Evolutionary conservation across 2,329 filamentous ascomycete species (phyloP).

Genomic region (Paraphoma sp.): DNA sequence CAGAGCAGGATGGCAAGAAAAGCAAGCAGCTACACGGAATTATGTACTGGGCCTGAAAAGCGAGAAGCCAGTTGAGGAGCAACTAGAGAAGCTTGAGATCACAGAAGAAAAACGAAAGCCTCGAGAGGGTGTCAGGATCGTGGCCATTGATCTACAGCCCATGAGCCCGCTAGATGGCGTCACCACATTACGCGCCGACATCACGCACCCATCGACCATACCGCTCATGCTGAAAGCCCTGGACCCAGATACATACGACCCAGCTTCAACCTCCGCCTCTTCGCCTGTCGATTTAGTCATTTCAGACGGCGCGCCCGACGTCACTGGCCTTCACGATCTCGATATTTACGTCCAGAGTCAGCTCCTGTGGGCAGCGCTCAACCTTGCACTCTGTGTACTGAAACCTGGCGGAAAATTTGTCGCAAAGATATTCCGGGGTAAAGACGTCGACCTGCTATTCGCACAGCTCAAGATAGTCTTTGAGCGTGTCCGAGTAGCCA

Average conservation of each 20-base stretch:
- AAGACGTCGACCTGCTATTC: constrained; percentile 94
- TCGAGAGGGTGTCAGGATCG: constrained; percentile 83
- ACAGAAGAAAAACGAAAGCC: constrained; percentile 48
- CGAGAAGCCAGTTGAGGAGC: constrained; percentile 10
- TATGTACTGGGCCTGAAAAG: constrained; percentile 58
- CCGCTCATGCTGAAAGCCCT: constrained; percentile 85
- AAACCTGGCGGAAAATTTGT: constrained; percentile 95
- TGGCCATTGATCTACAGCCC: constrained; percentile 93
- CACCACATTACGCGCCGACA: constrained; percentile 89
- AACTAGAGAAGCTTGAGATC: constrained; percentile 10
- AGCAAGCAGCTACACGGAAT: constrained; percentile 71
- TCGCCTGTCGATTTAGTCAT: constrained; percentile 91
- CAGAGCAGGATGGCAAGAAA: constrained; percentile 83
- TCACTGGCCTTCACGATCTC: constrained; percentile 94
- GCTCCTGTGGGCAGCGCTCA: constrained; percentile 90
- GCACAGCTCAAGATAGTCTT: constrained; percentile 94
- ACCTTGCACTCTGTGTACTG: constrained; percentile 90
- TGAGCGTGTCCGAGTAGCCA: constrained; percentile 84
- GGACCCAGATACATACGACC: constrained; percentile 67
- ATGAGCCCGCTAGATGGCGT: constrained; percentile 95
- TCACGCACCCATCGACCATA: constrained; percentile 95
- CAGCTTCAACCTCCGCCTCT: constrained; percentile 57
- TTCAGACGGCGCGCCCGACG: constrained; percentile 93
- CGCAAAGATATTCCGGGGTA: constrained; percentile 94
- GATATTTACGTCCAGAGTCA: constrained; percentile 99